A percentile compares a stretch with the other conserved stretches of the same genome.
phyloP scores from a whole-genome alignment of 1,139 yeast species.

The Suhomyces maxii region DNA sequence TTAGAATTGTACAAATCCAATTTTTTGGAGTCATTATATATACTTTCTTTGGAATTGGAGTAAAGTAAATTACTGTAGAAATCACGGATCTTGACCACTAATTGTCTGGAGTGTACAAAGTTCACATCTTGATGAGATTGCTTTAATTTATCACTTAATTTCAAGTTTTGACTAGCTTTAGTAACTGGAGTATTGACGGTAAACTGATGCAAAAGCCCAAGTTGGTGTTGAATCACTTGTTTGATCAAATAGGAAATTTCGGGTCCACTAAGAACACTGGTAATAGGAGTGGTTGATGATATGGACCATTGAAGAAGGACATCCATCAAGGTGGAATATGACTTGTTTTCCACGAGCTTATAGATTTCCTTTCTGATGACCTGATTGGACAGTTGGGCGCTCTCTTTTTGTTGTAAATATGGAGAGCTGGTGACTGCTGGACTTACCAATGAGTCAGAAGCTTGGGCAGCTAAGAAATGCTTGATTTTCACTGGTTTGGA shows the following conservation, averaged over 20 bases:
- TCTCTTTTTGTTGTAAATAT: background rate
- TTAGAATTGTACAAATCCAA: constrained; percentile 20
- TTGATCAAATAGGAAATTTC: constrained; percentile 29
- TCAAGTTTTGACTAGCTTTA: constrained; percentile 9
- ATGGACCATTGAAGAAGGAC: constrained; percentile 22
- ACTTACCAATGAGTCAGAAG: constrained; percentile 10
- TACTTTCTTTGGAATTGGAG: constrained; percentile 17
- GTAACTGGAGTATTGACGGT: constrained; percentile 11
- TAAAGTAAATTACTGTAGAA: constrained; percentile 31
- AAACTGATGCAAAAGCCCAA: constrained; percentile 14
- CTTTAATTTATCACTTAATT: constrained; percentile 12
- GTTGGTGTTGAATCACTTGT: constrained; percentile 25
- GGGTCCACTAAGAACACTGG: constrained; percentile 16
- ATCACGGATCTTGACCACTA: constrained; percentile 25
- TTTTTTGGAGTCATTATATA: constrained; percentile 24
- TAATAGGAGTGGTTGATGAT: constrained; percentile 9
- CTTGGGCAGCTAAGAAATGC: constrained; percentile 3
- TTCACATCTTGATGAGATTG: constrained; percentile 6
- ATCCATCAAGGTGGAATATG: constrained; percentile 22
- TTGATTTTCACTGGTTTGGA: constrained; percentile 4
- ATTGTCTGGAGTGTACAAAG: constrained; percentile 13
- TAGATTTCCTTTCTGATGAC: constrained; percentile 19
- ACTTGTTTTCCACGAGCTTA: constrained; percentile 18
- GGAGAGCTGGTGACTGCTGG: background rate
- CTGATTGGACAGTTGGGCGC: background rate